phyloP scores from a whole-genome alignment of 2,329 filamentous ascomycete genomes.

The Xenoacremonium recifei region DNA sequence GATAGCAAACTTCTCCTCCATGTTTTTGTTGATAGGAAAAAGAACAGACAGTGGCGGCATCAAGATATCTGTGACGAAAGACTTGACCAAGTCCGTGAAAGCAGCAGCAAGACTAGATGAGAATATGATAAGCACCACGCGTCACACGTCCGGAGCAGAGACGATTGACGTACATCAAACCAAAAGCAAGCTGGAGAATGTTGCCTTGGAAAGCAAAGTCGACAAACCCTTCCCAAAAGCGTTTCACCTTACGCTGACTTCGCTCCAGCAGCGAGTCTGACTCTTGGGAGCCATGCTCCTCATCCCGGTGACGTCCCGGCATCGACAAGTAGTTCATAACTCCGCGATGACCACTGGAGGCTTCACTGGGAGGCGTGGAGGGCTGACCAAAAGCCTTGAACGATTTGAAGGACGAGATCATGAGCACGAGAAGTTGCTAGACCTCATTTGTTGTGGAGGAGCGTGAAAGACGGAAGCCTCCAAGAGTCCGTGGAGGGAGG shows the following conservation, averaged over 20 bases:
- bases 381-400: too few relatives aligned
- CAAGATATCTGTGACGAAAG: slow-evolving; percentile 68
- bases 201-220: slow-evolving; percentile 75
- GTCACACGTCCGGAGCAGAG: not conserved
- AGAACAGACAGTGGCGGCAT: slow-evolving; percentile 68
- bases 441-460: too few relatives aligned
- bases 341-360: too few relatives aligned
- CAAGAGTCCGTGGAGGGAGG: too few relatives aligned
- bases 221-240: slow-evolving; percentile 61
- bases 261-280: slow-evolving; percentile 42
- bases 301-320: slow-evolving; percentile 29
- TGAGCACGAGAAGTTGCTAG: too few relatives aligned
- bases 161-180: slow-evolving; percentile 59
- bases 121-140: too few relatives aligned
- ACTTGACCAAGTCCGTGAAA: slow-evolving; percentile 70
- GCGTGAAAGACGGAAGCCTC: too few relatives aligned
- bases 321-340: slow-evolving; percentile 24
- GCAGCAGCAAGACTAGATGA: slow-evolving; percentile 69
- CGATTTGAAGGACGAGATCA: too few relatives aligned
- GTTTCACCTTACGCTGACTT: slow-evolving; percentile 46
- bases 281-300: slow-evolving; percentile 35
- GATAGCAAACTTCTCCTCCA: slow-evolving; percentile 73
- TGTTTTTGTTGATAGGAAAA: slow-evolving; percentile 66
- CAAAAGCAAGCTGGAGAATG: slow-evolving; percentile 73
- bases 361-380: too few relatives aligned